Base-by-base conservation (phyloP, 2,329 filamentous ascomycete genomes). In the Lachnellula hyalina region DNA sequence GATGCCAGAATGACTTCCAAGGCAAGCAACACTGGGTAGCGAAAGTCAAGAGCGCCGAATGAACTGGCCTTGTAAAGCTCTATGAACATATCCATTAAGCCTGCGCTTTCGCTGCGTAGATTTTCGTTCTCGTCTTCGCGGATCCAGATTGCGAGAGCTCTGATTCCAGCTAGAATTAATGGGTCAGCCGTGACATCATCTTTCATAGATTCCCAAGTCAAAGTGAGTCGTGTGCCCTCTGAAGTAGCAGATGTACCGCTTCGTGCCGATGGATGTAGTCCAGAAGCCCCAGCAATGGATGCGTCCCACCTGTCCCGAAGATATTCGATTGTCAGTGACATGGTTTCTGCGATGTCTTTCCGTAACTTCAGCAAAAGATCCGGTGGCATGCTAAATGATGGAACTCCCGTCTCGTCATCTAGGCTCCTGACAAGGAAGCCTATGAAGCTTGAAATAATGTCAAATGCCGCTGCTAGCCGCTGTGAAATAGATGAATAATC, bases 251-350 rank as follows among this genome's bases (percentile, higher is more conserved):
- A 69, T 2, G 70, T 70, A 12, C 71, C 72, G 1, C 65, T 57
- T 35, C 82, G 77, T 5, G 82, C 81, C 9, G 79, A 77, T 1
- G 78, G 79, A 63, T 87, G 81, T 6, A 87, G 67, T 2, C 83
- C 83, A 67, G 79, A 76, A 6, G 81, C 80, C 11, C 83, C 84
- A 3, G 83, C 79, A n/a, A 81, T 73, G 2, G 81, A 79, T 4
- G 81, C 82, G 64, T 89, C 85, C 82, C 83, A 88, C n/a, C 85
- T 73, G 64, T 89, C 86, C 41, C 84, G 79, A 1, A 89, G 74
- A 66, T 84, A 85, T 69, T 88, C 85, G 56, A 85, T 77, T 0
- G 79, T 77, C 1, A 84, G 69, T 0, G 82, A 82, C 65, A 87
- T 76, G 3, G 84, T 83, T 63, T 89, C 85, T 1, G 79, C 75